phyloP scores from a whole-genome alignment of 352 stramenopile genomes.

The Globisporangium lucens region DNA sequence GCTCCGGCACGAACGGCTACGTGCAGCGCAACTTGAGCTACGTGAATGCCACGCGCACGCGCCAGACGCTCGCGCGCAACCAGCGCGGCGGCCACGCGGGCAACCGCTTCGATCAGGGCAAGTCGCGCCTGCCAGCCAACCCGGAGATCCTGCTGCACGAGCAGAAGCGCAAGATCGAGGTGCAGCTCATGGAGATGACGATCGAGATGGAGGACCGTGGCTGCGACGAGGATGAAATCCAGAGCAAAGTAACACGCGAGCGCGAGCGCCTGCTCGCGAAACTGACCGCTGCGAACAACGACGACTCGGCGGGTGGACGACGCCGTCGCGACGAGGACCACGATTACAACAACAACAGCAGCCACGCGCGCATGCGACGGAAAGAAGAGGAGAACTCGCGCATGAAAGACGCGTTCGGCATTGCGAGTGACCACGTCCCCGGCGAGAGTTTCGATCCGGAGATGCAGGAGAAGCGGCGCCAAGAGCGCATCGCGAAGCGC shows the following conservation, averaged over 20 bases:
- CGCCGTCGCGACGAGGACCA: neutral
- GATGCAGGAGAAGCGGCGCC: conserved; percentile 57
- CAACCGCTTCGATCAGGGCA: conserved; percentile 4
- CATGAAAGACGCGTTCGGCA: conserved; percentile 72
- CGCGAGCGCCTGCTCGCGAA: conserved; percentile 48
- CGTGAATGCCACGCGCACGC: conserved; percentile 64
- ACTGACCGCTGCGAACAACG: conserved; percentile 14
- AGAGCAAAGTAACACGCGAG: conserved; percentile 54
- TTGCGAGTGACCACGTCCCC: conserved; percentile 64
- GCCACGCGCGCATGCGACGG: conserved; percentile 49
- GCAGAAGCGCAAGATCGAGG: conserved; percentile 73
- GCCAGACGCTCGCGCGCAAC: conserved; percentile 55
- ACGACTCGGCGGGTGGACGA: neutral
- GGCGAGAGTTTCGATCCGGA: conserved; percentile 79
- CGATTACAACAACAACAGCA: conserved; percentile 28
- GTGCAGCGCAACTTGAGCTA: conserved; percentile 85
- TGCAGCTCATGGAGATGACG: conserved; percentile 75
- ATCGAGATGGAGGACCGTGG: conserved; percentile 75
- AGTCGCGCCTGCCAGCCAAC: conserved; percentile 40
- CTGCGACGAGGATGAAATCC: conserved; percentile 65
- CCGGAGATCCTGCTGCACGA: conserved; percentile 82
- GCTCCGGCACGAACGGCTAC: conserved; percentile 88
- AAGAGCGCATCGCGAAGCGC: conserved; percentile 41
- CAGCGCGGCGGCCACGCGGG: conserved; percentile 20
- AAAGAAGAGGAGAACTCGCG: conserved; percentile 68